Conservation (phyloP, 805 yeast genomes). For the Novakomyces olei region DNA sequence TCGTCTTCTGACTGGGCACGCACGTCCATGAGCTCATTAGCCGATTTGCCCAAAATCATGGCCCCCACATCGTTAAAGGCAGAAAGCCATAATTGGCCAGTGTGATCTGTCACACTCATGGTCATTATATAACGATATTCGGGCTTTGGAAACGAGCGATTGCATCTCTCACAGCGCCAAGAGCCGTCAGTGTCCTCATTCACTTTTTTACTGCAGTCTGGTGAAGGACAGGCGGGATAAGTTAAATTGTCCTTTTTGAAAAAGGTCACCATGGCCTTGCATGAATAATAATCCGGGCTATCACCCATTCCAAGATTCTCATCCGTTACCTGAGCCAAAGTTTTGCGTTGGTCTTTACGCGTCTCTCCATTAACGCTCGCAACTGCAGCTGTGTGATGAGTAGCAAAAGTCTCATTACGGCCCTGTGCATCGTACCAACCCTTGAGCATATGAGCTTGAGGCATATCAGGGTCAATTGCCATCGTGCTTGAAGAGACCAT, state of each 20-base stretch:
- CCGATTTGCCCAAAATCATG: conserved; percentile 42
- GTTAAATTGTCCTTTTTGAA: conserved; percentile 56
- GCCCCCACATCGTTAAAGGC: conserved; percentile 70
- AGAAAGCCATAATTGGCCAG: conserved; percentile 72
- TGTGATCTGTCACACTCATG: conserved; percentile 51
- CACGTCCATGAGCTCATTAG: conserved; percentile 29
- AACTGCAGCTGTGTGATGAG: conserved; percentile 8
- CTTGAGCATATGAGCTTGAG: conserved; percentile 67
- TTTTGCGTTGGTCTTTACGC: conserved; percentile 34
- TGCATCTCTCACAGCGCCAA: conserved; percentile 91
- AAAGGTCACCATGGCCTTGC: conserved; percentile 53
- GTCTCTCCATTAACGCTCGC: conserved; percentile 16
- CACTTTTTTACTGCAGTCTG: conserved; percentile 67
- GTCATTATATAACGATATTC: conserved; percentile 59
- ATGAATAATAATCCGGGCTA: conserved; percentile 52
- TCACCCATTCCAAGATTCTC: conserved; percentile 53
- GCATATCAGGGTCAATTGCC: conserved; percentile 63
- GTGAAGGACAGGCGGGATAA: conserved; percentile 71
- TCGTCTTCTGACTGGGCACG: conserved; percentile 15
- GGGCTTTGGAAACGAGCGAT: conserved; percentile 44
- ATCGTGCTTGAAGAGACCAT: conserved; percentile 60
- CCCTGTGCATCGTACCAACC: conserved; percentile 92
- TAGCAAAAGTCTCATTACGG: conserved; percentile 22
- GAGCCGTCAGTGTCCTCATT: conserved; percentile 42
- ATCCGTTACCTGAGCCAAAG: conserved; percentile 41